Conservation (phyloP, 495 filamentous ascomycete genomes). For the Penicillium verhagenii region DNA sequence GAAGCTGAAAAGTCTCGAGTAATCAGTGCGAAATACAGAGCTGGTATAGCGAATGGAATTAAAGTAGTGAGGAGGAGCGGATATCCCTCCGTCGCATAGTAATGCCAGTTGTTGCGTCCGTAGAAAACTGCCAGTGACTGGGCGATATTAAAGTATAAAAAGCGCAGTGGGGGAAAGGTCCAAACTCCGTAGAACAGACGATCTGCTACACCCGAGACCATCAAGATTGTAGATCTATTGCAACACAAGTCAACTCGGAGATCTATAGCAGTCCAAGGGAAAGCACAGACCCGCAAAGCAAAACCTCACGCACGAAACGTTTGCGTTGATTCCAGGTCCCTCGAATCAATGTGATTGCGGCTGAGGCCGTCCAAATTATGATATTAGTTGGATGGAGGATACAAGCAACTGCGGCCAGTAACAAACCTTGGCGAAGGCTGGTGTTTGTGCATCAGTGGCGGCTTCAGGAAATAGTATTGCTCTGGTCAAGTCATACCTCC, state of each 20-base stretch:
- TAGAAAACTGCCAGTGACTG: conserved; percentile 89
- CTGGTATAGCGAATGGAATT: conserved; percentile 69
- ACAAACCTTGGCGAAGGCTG: conserved; percentile 63
- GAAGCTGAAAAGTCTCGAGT: conserved; percentile 28
- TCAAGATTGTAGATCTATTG: conserved; percentile 53
- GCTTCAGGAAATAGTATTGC: background rate
- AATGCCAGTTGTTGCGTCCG: conserved; percentile 84
- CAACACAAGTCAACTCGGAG: conserved; percentile 9
- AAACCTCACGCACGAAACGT: conserved; percentile 57
- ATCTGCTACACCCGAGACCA: conserved; percentile 65
- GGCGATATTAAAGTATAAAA: conserved; percentile 88
- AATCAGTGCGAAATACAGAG: conserved; percentile 56
- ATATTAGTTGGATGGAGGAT: conserved; percentile 88
- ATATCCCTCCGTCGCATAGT: conserved; percentile 87
- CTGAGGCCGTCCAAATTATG: conserved; percentile 73
- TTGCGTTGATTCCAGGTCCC: conserved; percentile 41
- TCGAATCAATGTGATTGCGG: conserved; percentile 44
- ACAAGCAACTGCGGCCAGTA: conserved; percentile 78
- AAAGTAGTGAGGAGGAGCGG: conserved; percentile 84
- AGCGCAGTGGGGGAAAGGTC: conserved; percentile 87
- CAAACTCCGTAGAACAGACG: conserved; percentile 80
- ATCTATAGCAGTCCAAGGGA: background rate
- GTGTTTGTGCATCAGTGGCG: conserved; percentile 15
- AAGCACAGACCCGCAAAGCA: conserved; percentile 63
- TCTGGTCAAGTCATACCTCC: conserved; percentile 9